Evolutionary conservation across 345 rosid species (phyloP).

Genomic region (Eucalyptus regnans): DNA sequence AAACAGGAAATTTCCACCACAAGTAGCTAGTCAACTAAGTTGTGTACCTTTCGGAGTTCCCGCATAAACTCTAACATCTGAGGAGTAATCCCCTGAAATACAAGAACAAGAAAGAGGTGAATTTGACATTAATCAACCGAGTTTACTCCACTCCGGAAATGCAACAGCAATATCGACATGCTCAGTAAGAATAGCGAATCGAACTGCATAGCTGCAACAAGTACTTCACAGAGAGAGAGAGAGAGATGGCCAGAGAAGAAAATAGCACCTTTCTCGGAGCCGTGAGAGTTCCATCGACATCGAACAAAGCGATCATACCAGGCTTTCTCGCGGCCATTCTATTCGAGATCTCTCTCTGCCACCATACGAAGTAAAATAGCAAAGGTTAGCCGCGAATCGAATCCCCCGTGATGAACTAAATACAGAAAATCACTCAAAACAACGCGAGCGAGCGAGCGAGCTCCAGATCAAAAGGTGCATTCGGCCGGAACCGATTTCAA

Average conservation of each 20-base stretch:
- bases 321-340: constrained; percentile 26
- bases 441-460: background rate
- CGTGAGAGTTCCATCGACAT: constrained; percentile 97
- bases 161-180: background rate
- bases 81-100: constrained; percentile 33
- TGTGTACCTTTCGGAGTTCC: constrained; percentile 59
- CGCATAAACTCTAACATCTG: constrained; percentile 53
- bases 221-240: background rate
- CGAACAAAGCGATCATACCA: constrained; percentile 85
- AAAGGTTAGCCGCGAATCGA: background rate
- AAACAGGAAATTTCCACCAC: background rate
- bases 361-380: background rate
- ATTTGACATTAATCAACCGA: background rate
- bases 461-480: background rate
- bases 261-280: constrained; percentile 76
- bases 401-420: background rate
- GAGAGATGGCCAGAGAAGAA: background rate
- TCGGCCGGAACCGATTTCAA: background rate
- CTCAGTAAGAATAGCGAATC: background rate
- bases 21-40: background rate
- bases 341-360: background rate
- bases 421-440: background rate
- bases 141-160: background rate
- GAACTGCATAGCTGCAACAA: background rate
- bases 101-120: background rate